Evolutionary conservation across 306 rosid genomes (phyloP).

Genomic region (Vicia villosa): DNA sequence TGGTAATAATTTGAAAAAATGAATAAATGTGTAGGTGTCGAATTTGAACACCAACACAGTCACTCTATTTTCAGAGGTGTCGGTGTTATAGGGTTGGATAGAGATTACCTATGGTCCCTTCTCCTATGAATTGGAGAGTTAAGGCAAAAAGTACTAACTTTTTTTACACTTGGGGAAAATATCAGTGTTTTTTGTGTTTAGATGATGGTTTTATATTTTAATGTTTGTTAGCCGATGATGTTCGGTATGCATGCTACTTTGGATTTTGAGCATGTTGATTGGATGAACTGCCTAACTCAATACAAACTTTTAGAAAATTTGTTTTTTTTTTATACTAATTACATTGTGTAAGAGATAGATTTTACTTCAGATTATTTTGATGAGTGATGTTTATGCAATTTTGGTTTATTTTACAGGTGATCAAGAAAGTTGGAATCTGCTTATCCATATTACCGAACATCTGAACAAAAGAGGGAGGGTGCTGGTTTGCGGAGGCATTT

Average conservation of each 20-base stretch:
- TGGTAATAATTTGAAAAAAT: no score
- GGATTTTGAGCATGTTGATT: conserved; percentile 26
- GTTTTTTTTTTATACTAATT: conserved; percentile 31
- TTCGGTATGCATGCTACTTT: conserved; percentile 26
- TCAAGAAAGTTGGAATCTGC: conserved; percentile 30
- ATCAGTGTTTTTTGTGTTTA: not conserved
- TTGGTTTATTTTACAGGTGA: conserved; percentile 55
- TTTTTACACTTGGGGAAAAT: not conserved
- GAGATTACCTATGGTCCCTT: not conserved
- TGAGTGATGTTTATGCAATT: conserved; percentile 25
- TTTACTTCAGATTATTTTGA: conserved; percentile 1
- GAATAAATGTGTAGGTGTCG: no score
- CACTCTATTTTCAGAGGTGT: no score
- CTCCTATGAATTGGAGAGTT: not conserved
- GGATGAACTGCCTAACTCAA: conserved; percentile 26
- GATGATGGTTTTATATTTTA: not conserved
- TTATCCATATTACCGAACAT: conserved; percentile 36
- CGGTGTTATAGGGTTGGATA: no score
- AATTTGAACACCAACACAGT: no score
- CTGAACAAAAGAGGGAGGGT: conserved; percentile 74
- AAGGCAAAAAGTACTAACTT: not conserved
- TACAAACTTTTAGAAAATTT: not conserved
- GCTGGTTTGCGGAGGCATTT: conserved; percentile 71
- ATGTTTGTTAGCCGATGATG: conserved; percentile 16
- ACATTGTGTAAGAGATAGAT: conserved; percentile 5